These are phyloP conservation scores for Dioszegia hungarica DNA, from an alignment of 768 basidiomycete species.

Conservation along the genomic window DNA sequence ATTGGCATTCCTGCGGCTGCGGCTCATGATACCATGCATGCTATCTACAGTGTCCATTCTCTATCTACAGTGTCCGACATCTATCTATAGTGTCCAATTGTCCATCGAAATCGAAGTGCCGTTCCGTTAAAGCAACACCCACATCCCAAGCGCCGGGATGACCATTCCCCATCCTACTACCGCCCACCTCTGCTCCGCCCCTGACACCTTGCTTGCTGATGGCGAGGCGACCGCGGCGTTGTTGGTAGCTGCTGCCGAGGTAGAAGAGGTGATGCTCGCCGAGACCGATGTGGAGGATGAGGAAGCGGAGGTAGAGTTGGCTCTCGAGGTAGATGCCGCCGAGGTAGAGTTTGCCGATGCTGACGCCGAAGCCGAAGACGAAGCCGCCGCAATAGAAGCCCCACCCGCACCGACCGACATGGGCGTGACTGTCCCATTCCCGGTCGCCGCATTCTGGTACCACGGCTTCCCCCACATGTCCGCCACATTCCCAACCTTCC, in stretches of 20 bases:
- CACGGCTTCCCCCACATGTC: constrained; percentile 41
- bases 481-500: constrained; percentile 56
- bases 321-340: constrained; percentile 10
- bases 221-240: constrained; percentile 2
- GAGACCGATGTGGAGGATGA: too few species aligned
- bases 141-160: neutral
- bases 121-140: neutral
- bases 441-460: constrained; percentile 46
- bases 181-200: neutral
- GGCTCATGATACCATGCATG: too few species aligned
- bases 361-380: constrained; percentile 14
- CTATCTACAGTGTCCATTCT: too few species aligned
- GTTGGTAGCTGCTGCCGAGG: constrained; percentile 1
- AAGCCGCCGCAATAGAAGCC: constrained; percentile 6
- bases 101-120: too few species aligned
- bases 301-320: neutral
- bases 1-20: too few species aligned
- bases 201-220: constrained; percentile 1
- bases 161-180: neutral
- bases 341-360: constrained; percentile 7
- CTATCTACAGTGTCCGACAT: too few species aligned
- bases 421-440: constrained; percentile 21
- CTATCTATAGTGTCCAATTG: too few species aligned
- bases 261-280: too few species aligned
- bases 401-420: constrained; percentile 22